Evolutionary conservation across 768 basidiomycete species (phyloP), one percentile per base, ranked within the genome.

Genomic region (Crepidotus variabilis): DNA sequence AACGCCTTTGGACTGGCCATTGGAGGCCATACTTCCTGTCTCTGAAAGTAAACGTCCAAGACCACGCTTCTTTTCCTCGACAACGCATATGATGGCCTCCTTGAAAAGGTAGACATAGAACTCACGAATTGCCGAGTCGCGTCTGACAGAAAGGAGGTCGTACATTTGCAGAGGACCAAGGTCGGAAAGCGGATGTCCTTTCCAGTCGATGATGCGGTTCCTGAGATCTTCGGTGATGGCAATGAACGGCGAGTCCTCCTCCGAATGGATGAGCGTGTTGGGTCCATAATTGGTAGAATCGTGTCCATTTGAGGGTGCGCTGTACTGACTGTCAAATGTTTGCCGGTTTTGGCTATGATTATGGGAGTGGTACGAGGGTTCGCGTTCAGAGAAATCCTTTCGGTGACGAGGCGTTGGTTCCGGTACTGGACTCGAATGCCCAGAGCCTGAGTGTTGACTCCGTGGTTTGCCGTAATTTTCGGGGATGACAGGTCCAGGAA

Each of bases 51-150:
- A 77, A 23, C 88, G 82, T 7, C 88, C 85, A 1, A 94, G 73
- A 0, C 87, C 85, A 22, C 89, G 85, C 65, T 93, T 95, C 77
- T 87, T 92, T 73, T 99, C 96, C 70, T 98, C 95, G 18, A 90
- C 83, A n/a, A 98, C 94, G 69, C 97, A 99, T 57, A 99, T 94
- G 61, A 99, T 91, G 9, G 97, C 97, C 70, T 98, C 94, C 66
- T 88, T 89, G 83, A 98, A 99, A 23, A 99, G 82, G 74, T 98
- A 98, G 58, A 97, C 93, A 67, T 87, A 91, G 72, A 98, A 98
- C 69, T 97, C 95, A 54, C 94, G 85, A 18, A 95, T 88, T 58
- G 93, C 88, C 9, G 87, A 75, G 61, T 96, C 96, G 50, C 95
- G 86, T 51, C 94, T 84, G 45, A 98, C 94, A 50, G 85, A 87